phyloP scores from a whole-genome alignment of 2,329 filamentous ascomycete genomes.

The Talaromyces marneffei region DNA sequence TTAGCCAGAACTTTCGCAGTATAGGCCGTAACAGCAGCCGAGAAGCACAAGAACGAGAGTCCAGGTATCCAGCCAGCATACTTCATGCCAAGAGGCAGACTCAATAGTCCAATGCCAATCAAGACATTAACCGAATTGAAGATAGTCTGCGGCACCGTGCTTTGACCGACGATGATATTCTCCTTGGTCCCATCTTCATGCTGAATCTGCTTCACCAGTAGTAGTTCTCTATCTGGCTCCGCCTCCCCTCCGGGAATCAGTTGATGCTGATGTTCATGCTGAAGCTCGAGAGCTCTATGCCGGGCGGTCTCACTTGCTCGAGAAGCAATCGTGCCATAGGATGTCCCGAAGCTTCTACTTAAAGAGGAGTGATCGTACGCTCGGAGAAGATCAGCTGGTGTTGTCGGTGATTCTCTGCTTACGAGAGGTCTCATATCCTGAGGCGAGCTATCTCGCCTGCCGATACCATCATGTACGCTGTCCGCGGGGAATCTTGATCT shows the following conservation, averaged over 20 bases:
- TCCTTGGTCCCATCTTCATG: constrained; percentile 78
- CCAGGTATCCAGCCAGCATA: constrained; percentile 87
- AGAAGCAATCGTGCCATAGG: constrained; percentile 55
- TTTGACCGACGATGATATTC: constrained; percentile 80
- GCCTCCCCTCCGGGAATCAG: constrained; percentile 39
- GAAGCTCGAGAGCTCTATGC: constrained; percentile 49
- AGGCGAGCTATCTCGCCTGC: constrained; percentile 1
- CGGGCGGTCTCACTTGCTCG: constrained; percentile 53
- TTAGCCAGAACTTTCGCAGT: constrained; percentile 79
- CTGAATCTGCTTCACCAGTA: constrained; percentile 84
- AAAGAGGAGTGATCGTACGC: constrained; percentile 60
- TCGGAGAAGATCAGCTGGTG: constrained; percentile 8
- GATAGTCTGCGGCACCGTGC: constrained; percentile 89
- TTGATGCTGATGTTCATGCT: constrained; percentile 52
- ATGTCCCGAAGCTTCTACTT: constrained; percentile 64
- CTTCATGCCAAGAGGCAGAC: constrained; percentile 78
- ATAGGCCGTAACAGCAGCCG: constrained; percentile 72
- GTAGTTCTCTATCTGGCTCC: constrained; percentile 61
- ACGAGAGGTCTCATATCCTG: constrained; percentile 15
- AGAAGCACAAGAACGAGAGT: constrained; percentile 65
- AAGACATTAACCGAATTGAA: constrained; percentile 95
- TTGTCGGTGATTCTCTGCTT: constrained; percentile 15
- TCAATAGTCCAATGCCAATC: constrained; percentile 83
- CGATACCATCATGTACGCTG: neutral
- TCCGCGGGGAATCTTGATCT: constrained; percentile 8